Conservation (phyloP, 108 stramenopile genomes). For the Stephanodiscus triporus region DNA sequence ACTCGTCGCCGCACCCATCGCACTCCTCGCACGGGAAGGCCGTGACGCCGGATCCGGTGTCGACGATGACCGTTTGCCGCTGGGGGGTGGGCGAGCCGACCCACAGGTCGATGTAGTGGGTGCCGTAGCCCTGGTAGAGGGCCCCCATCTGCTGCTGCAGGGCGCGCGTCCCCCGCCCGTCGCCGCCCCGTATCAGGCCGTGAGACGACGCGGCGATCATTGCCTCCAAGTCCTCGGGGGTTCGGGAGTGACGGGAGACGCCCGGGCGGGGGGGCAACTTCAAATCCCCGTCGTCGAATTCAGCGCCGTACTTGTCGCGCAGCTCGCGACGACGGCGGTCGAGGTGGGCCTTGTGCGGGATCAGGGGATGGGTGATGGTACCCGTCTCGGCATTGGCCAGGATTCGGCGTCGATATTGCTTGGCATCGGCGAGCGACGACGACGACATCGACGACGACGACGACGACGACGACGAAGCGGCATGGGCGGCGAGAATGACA, state of each 20-base stretch:
- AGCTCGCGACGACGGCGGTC: conserved; percentile 40
- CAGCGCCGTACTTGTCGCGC: conserved; percentile 1
- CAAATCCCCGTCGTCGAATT: background rate
- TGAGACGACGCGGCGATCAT: conserved; percentile 4
- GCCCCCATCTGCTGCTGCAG: conserved; percentile 55
- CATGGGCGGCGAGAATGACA: background rate
- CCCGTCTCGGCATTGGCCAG: conserved; percentile 28
- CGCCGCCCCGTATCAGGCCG: conserved; percentile 5
- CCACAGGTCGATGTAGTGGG: conserved; percentile 95
- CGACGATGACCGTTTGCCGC: conserved; percentile 96
- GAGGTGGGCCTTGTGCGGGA: conserved; percentile 42
- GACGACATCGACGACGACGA: conserved; percentile 6
- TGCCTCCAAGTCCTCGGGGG: background rate
- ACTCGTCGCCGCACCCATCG: conserved; percentile 68
- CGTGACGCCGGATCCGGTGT: conserved; percentile 92
- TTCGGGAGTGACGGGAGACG: conserved; percentile 27
- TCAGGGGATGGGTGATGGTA: conserved; percentile 42
- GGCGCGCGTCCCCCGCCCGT: background rate
- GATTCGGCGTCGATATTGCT: conserved; percentile 15
- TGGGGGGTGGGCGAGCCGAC: conserved; percentile 92
- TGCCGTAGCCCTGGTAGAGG: conserved; percentile 82
- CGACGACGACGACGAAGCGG: conserved; percentile 24
- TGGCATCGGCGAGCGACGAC: background rate
- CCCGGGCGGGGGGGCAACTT: conserved; percentile 36
- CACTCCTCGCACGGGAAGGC: conserved; percentile 96